Evolutionary conservation across 306 rosid genomes (phyloP).

Genomic region (Nissolia schottii): DNA sequence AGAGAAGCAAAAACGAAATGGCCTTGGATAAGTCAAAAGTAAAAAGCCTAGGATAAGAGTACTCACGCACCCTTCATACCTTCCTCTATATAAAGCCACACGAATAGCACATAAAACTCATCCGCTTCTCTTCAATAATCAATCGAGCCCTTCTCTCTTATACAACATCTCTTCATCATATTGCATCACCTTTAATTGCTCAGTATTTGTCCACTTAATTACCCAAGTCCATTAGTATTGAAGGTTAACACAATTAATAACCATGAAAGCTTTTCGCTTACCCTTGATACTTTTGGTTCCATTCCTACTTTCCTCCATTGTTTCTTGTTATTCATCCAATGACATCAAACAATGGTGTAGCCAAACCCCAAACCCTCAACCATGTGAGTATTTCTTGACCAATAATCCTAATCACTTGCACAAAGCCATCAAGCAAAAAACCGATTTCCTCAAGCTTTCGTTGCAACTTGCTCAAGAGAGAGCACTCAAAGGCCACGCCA

Average conservation of each 20-base stretch:
- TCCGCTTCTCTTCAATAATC: background rate
- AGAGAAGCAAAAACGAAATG: background rate
- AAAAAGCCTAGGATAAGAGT: background rate
- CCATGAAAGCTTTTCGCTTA: background rate
- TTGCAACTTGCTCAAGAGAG: constrained; percentile 37
- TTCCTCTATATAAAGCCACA: constrained; percentile 16
- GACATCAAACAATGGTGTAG: constrained; percentile 43
- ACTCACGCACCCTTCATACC: background rate
- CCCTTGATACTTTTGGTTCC: background rate
- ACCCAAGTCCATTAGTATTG: background rate
- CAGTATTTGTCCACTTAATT: background rate
- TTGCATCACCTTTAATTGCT: too few relatives aligned
- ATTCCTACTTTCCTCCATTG: background rate
- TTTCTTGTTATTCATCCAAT: constrained; percentile 6
- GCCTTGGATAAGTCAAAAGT: background rate
- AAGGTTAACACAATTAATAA: background rate
- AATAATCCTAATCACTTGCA: background rate
- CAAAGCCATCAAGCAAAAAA: constrained; percentile 31
- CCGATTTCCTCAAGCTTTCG: constrained; percentile 41
- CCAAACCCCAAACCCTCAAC: constrained; percentile 56
- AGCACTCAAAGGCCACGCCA: constrained; percentile 31
- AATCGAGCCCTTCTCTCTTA: background rate
- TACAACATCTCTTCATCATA: background rate
- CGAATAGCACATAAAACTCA: background rate
- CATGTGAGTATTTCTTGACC: constrained; percentile 47